These are phyloP conservation scores for Coccinonectria pachysandricola DNA, from an alignment of 2,329 filamentous ascomycete species.

Conservation along the genomic window DNA sequence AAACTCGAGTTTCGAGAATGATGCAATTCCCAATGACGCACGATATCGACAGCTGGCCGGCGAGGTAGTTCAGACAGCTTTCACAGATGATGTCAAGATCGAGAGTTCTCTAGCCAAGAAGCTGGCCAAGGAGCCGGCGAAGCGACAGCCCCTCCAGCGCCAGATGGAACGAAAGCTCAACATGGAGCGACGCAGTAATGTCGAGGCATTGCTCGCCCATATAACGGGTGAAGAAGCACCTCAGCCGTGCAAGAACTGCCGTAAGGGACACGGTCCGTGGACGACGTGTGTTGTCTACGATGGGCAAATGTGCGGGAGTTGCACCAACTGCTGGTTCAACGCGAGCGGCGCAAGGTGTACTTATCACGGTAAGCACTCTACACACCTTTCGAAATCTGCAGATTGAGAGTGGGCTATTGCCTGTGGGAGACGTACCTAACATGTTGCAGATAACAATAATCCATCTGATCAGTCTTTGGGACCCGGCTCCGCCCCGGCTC, in stretches of 20 bases:
- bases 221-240: slow-evolving; percentile 40
- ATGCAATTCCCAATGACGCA: too few relatives aligned
- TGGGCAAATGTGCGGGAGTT: slow-evolving; percentile 51
- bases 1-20: too few relatives aligned
- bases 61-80: too few relatives aligned
- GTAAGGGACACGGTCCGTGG: slow-evolving; percentile 51
- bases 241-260: slow-evolving; percentile 48
- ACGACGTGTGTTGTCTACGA: slow-evolving; percentile 47
- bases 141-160: slow-evolving; percentile 41
- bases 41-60: too few relatives aligned
- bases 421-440: too few relatives aligned
- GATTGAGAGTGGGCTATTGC: too few relatives aligned
- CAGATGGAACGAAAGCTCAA: slow-evolving; percentile 45
- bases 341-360: slow-evolving; percentile 49
- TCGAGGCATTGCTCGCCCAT: slow-evolving; percentile 48
- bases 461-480: too few relatives aligned
- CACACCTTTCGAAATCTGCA: too few relatives aligned
- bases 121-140: slow-evolving; percentile 37
- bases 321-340: slow-evolving; percentile 55
- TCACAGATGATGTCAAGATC: too few relatives aligned
- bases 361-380: slow-evolving; percentile 50
- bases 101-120: slow-evolving; percentile 46
- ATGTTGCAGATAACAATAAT: too few relatives aligned
- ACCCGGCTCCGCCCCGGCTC: too few relatives aligned
- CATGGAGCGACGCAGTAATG: slow-evolving; percentile 46